Conservation (phyloP, 2,329 filamentous ascomycete genomes). For the Cercospora janseana region DNA sequence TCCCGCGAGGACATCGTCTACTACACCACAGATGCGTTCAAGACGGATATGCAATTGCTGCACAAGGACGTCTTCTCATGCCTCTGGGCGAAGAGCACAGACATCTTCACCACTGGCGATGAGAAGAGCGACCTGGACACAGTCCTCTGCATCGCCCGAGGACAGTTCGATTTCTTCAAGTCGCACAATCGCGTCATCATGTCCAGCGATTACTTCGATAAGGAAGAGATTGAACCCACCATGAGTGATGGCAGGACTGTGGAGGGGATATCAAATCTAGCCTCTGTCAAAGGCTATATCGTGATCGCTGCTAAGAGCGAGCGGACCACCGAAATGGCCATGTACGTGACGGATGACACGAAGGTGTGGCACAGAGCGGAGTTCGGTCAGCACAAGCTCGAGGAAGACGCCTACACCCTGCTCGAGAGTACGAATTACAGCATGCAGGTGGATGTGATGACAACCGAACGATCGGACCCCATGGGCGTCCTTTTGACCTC, state of each 20-base stretch:
- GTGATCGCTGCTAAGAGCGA: constrained; percentile 77
- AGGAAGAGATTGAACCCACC: constrained; percentile 66
- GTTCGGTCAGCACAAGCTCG: constrained; percentile 80
- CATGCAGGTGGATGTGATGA: constrained; percentile 93
- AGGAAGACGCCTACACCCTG: constrained; percentile 84
- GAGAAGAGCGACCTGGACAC: constrained; percentile 65
- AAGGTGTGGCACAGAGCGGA: constrained; percentile 86
- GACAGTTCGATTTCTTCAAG: constrained; percentile 66
- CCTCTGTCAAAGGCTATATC: constrained; percentile 80
- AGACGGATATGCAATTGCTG: constrained; percentile 62
- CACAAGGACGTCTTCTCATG: constrained; percentile 71
- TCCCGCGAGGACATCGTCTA: constrained; percentile 51
- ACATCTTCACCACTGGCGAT: constrained; percentile 68
- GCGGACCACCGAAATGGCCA: constrained; percentile 82
- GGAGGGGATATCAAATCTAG: constrained; percentile 76
- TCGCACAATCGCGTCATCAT: constrained; percentile 75
- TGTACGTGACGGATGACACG: constrained; percentile 85
- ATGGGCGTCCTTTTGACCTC: constrained; percentile 92
- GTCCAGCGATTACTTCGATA: constrained; percentile 78
- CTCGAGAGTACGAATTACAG: constrained; percentile 97
- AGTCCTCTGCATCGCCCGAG: constrained; percentile 75
- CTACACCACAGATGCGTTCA: constrained; percentile 87
- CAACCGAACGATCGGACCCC: constrained; percentile 48
- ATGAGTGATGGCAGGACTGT: constrained; percentile 72
- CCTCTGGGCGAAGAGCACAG: constrained; percentile 79